phyloP scores from a whole-genome alignment of 371 early-diverging fungal genomes.

The Syncephalastrum monosporum region DNA sequence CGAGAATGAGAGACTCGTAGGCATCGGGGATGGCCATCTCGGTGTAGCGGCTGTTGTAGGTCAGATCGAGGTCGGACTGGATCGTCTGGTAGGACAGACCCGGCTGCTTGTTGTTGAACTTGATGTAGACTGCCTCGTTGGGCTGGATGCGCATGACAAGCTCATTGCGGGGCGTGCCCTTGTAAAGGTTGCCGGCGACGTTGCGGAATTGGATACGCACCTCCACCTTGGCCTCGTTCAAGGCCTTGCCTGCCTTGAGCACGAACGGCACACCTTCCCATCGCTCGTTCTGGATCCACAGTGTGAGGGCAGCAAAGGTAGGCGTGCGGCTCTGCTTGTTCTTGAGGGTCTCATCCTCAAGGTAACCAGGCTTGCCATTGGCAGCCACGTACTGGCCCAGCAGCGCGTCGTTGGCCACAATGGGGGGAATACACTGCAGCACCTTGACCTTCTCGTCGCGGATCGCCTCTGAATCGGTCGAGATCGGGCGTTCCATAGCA shows the following conservation, averaged over 20 bases:
- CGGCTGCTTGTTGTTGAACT: constrained; percentile 92
- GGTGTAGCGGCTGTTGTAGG: constrained; percentile 82
- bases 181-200: constrained; percentile 77
- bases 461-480: constrained; percentile 85
- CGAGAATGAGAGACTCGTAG: constrained; percentile 91
- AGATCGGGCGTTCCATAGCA: constrained; percentile 92
- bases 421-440: constrained; percentile 78
- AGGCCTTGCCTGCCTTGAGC: constrained; percentile 88
- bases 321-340: constrained; percentile 67
- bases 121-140: constrained; percentile 92
- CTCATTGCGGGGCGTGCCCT: constrained; percentile 82
- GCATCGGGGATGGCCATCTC: constrained; percentile 92
- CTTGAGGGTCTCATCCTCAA: constrained; percentile 84
- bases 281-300: constrained; percentile 84
- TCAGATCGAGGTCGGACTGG: constrained; percentile 90
- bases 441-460: constrained; percentile 94
- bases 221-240: constrained; percentile 84
- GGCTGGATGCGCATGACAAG: constrained; percentile 95
- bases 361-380: constrained; percentile 82
- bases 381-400: constrained; percentile 88
- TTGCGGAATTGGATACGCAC: constrained; percentile 91
- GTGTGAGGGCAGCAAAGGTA: constrained; percentile 82
- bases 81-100: constrained; percentile 68
- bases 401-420: constrained; percentile 74
- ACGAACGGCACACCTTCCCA: constrained; percentile 94